Conservation (phyloP, 2,329 filamentous ascomycete species). For the Aspergillus aculeatinus region DNA sequence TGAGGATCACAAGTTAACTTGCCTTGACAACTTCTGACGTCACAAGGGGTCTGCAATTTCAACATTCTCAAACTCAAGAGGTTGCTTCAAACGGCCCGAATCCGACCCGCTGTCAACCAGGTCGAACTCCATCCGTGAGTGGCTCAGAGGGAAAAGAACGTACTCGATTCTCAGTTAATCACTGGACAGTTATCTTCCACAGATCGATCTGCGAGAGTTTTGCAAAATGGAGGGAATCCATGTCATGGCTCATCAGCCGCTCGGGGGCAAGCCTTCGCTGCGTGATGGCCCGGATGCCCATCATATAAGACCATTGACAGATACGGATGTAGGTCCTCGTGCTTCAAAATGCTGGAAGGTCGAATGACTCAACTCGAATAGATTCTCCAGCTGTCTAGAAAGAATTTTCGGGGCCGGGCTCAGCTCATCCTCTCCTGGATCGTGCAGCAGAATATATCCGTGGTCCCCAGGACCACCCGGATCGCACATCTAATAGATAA, state of each 20-base stretch:
- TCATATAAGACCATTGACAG: neutral
- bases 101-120: conserved; percentile 2
- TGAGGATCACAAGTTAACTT: neutral
- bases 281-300: too few species aligned
- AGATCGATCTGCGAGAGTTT: neutral
- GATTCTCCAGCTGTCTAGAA: neutral
- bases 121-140: conserved; percentile 3
- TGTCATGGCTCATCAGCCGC: conserved; percentile 2
- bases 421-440: conserved; percentile 1
- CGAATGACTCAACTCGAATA: neutral
- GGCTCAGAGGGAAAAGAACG: neutral
- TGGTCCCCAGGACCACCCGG: neutral
- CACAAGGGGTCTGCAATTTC: conserved; percentile 1
- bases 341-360: neutral
- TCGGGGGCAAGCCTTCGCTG: neutral
- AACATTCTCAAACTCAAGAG: neutral
- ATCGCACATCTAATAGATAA: neutral
- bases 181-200: neutral
- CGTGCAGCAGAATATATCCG: neutral
- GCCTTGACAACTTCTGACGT: neutral
- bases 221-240: neutral
- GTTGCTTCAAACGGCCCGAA: neutral
- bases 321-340: neutral
- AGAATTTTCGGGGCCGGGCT: neutral
- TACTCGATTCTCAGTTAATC: neutral